A percentile compares a stretch with the other conserved stretches of the same genome.
phyloP scores from a whole-genome alignment of 129 eudicot species.

The Calendula officinalis region DNA sequence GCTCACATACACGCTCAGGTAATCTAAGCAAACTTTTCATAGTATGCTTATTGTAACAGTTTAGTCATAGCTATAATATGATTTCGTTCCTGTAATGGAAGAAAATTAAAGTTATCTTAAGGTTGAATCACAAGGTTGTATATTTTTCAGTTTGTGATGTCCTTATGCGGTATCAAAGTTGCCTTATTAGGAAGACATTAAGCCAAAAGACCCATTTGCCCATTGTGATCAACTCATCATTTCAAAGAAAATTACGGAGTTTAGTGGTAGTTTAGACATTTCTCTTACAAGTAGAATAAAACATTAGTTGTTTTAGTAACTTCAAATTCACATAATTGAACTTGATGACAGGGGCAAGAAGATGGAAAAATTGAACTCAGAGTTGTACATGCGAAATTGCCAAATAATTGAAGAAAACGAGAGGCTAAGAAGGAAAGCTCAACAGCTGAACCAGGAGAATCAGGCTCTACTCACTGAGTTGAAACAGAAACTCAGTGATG shows the following conservation, averaged over 20 bases:
- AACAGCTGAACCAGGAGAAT: slow-evolving; percentile 53
- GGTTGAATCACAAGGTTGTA: background rate
- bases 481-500: slow-evolving; percentile 36
- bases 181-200: background rate
- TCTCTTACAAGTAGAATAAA: background rate
- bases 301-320: background rate
- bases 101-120: background rate
- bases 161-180: background rate
- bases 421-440: slow-evolving; percentile 56
- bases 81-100: background rate
- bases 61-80: background rate
- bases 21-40: background rate
- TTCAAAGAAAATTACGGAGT: background rate
- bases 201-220: slow-evolving; percentile 7
- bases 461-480: slow-evolving; percentile 46
- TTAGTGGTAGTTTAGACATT: background rate
- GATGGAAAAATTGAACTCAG: slow-evolving; percentile 60
- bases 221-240: background rate
- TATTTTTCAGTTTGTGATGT: background rate
- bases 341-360: slow-evolving; percentile 26
- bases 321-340: background rate
- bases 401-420: slow-evolving; percentile 55
- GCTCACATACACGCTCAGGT: slow-evolving; percentile 20
- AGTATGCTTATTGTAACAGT: too few relatives aligned
- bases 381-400: slow-evolving; percentile 53